Evolutionary conservation across 305 asterid species (phyloP).

Genomic region (Fraxinus angustifolia): DNA sequence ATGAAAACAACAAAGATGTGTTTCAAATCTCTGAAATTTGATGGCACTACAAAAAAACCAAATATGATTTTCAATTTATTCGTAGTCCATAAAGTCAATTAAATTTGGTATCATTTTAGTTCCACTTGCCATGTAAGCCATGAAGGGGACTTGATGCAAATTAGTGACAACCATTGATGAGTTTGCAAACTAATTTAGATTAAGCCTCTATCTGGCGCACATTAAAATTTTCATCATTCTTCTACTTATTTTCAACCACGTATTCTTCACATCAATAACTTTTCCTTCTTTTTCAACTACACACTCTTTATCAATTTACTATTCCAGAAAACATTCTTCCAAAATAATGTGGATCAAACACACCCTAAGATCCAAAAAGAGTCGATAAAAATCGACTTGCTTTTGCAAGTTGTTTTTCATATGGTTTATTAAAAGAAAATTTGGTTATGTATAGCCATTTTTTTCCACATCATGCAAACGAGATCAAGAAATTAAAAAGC

Average conservation of each 20-base stretch:
- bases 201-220: no score
- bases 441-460: neutral
- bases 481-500: neutral
- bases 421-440: neutral
- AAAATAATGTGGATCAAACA: no score
- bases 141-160: neutral
- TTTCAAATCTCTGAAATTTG: neutral
- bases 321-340: no score
- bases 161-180: neutral
- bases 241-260: no score
- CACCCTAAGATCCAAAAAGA: neutral
- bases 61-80: neutral
- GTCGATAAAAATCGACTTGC: neutral
- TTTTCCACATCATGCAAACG: neutral
- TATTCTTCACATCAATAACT: no score
- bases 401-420: neutral
- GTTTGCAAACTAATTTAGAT: neutral
- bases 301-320: no score
- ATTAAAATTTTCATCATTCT: no score
- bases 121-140: neutral
- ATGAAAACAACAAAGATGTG: neutral
- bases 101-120: neutral
- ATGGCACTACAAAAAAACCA: neutral
- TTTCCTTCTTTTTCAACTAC: no score
- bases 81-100: neutral